phyloP scores from a whole-genome alignment of 2,329 filamentous ascomycete species.

The Fusarium sp. region DNA sequence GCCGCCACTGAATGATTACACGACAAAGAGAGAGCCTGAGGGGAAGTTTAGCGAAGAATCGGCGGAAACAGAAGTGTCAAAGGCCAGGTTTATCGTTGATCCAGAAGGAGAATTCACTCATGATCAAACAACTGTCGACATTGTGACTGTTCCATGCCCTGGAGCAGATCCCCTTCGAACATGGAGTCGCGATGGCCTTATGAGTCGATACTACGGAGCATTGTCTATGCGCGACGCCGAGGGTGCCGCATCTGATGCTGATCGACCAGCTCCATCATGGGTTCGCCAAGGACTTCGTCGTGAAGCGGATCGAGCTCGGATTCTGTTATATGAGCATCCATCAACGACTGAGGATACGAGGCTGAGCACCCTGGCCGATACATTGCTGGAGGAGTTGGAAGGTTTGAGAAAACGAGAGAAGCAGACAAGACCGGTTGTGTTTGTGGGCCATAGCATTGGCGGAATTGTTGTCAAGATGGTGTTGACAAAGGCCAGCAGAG shows the following conservation, averaged over 20 bases:
- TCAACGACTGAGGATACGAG: slow-evolving; percentile 51
- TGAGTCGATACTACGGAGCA: slow-evolving; percentile 57
- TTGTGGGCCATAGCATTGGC: slow-evolving; percentile 69
- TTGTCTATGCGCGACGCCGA: slow-evolving; percentile 53
- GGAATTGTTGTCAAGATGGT: slow-evolving; percentile 68
- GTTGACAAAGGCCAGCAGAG: slow-evolving; percentile 57
- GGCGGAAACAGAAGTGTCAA: not conserved
- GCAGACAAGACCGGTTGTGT: slow-evolving; percentile 62
- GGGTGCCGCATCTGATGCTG: slow-evolving; percentile 22
- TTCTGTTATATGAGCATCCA: slow-evolving; percentile 63
- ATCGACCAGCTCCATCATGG: slow-evolving; percentile 55
- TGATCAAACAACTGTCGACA: slow-evolving; percentile 64
- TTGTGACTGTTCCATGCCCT: slow-evolving; percentile 64
- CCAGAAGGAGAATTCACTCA: slow-evolving; percentile 51
- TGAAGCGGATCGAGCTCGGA: slow-evolving; percentile 57
- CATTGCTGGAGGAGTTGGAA: slow-evolving; percentile 56
- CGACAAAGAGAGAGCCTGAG: slow-evolving; percentile 5
- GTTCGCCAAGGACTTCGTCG: slow-evolving; percentile 62
- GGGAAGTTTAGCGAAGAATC: not conserved
- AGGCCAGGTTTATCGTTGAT: slow-evolving; percentile 46
- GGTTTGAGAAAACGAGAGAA: slow-evolving; percentile 47
- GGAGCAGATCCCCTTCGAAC: slow-evolving; percentile 62
- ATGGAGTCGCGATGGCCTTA: slow-evolving; percentile 61
- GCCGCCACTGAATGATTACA: slow-evolving; percentile 29
- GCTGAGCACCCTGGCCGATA: slow-evolving; percentile 56